Evolutionary conservation across 1,284 basidiomycete genomes (phyloP).

Genomic region (Irpex lacteus): DNA sequence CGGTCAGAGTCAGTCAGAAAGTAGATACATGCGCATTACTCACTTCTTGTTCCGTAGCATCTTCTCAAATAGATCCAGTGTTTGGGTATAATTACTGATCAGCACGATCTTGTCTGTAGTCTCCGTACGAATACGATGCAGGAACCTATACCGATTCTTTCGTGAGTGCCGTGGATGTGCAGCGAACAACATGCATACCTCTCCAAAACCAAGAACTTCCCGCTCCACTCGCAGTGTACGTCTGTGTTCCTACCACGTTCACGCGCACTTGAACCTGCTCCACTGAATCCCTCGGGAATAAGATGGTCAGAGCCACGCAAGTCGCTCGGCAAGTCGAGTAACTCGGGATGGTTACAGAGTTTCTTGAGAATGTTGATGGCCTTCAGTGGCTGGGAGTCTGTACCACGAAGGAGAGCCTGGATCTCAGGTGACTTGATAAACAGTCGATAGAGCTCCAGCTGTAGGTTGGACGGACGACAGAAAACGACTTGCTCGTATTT

Average conservation of each 20-base stretch:
- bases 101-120: slow-evolving; percentile 98
- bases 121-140: slow-evolving; percentile 77
- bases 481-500: slow-evolving; percentile 99
- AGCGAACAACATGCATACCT: slow-evolving; percentile 48
- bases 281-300: slow-evolving; percentile 82
- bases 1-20: neutral
- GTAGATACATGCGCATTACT: slow-evolving; percentile 17
- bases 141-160: slow-evolving; percentile 54
- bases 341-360: slow-evolving; percentile 95
- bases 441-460: slow-evolving; percentile 85
- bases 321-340: slow-evolving; percentile 87
- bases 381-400: slow-evolving; percentile 93
- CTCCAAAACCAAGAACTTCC: slow-evolving; percentile 94
- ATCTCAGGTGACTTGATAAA: slow-evolving; percentile 97
- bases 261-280: slow-evolving; percentile 40
- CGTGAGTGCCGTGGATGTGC: neutral
- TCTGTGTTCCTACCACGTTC: slow-evolving; percentile 46
- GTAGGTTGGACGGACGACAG: slow-evolving; percentile 87
- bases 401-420: slow-evolving; percentile 86
- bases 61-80: slow-evolving; percentile 92
- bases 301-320: slow-evolving; percentile 82
- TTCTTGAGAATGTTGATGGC: slow-evolving; percentile 98
- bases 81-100: slow-evolving; percentile 98
- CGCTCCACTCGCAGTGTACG: slow-evolving; percentile 79
- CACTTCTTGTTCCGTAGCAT: slow-evolving; percentile 83